Conservation (phyloP, 768 basidiomycete species). For the Albatrellus ellisii region DNA sequence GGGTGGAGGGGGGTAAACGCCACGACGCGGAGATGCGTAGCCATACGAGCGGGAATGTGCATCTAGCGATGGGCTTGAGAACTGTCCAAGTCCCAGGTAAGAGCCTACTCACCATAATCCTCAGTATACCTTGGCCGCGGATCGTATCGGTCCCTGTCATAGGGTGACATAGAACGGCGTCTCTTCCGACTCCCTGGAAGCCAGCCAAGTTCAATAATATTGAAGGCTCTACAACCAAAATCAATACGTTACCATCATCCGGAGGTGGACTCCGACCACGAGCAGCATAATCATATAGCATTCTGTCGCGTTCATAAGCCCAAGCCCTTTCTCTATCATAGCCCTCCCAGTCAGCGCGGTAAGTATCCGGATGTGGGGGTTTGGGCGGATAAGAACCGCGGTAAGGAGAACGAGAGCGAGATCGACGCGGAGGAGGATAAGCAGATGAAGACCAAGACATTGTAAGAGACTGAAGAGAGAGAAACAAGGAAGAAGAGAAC, state of each 20-base stretch:
- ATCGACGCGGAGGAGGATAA: conserved; percentile 64
- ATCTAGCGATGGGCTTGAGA: conserved; percentile 28
- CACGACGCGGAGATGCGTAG: conserved; percentile 51
- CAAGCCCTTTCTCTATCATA: conserved; percentile 64
- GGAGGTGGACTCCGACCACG: conserved; percentile 58
- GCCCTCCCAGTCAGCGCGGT: conserved; percentile 54
- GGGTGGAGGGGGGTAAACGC: conserved; percentile 30
- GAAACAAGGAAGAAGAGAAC: conserved; percentile 38
- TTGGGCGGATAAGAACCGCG: conserved; percentile 39
- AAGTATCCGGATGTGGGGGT: conserved; percentile 42
- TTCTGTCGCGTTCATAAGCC: conserved; percentile 61
- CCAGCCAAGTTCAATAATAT: conserved; percentile 8
- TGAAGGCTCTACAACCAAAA: conserved; percentile 4
- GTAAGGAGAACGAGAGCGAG: conserved; percentile 70
- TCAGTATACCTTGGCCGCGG: conserved; percentile 74
- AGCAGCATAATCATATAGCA: conserved; percentile 51
- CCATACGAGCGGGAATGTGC: conserved; percentile 51
- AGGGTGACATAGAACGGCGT: conserved; percentile 66
- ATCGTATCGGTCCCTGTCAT: conserved; percentile 74
- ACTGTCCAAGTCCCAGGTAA: conserved; percentile 4
- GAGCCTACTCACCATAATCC: conserved; percentile 50
- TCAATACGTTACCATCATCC: conserved; percentile 45
- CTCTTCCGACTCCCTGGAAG: conserved; percentile 53
- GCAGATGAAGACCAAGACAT: conserved; percentile 58
- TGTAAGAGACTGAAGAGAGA: conserved; percentile 38